These are phyloP conservation scores for Rhododendron griersonianum DNA, from an alignment of 148 eudicot genomes.

Conservation along the genomic window DNA sequence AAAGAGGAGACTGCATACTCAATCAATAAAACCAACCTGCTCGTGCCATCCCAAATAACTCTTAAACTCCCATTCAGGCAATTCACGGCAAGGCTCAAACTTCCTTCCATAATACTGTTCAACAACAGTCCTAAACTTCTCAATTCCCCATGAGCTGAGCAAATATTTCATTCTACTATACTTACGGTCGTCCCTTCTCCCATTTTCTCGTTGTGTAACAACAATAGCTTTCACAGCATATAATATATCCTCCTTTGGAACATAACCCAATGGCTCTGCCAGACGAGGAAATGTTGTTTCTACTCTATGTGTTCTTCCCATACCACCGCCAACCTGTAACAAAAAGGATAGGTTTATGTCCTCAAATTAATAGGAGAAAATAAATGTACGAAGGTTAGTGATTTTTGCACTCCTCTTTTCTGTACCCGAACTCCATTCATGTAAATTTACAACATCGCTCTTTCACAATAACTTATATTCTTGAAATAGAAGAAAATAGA, in stretches of 20 bases:
- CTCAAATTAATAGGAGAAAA: not conserved
- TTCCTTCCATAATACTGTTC: conserved; percentile 91
- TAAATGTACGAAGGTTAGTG: not conserved
- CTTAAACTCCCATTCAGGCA: conserved; percentile 96
- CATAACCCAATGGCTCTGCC: conserved; percentile 96
- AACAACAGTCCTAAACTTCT: conserved; percentile 80
- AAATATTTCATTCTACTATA: conserved; percentile 94
- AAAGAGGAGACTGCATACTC: not conserved
- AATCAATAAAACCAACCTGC: conserved; percentile 53
- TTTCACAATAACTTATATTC: not conserved
- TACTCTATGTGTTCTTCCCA: conserved; percentile 93
- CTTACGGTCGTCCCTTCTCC: conserved; percentile 96
- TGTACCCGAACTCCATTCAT: not conserved
- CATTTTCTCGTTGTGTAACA: conserved; percentile 92
- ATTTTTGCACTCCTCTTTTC: not conserved
- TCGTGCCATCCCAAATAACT: conserved; percentile 98
- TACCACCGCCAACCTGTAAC: conserved; percentile 96
- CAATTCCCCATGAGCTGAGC: conserved; percentile 98
- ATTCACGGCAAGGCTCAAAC: conserved; percentile 77
- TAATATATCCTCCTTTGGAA: conserved; percentile 88
- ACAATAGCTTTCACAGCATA: conserved; percentile 97
- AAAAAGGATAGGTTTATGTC: not conserved
- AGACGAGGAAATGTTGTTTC: conserved; percentile 89
- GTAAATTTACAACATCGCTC: not conserved
- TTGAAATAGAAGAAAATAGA: not conserved